A percentile compares a stretch with the other conserved stretches of the same genome.
Evolutionary conservation across 2,329 filamentous ascomycete genomes (phyloP).

Genomic region (Colletotrichum gloeosporioides): DNA sequence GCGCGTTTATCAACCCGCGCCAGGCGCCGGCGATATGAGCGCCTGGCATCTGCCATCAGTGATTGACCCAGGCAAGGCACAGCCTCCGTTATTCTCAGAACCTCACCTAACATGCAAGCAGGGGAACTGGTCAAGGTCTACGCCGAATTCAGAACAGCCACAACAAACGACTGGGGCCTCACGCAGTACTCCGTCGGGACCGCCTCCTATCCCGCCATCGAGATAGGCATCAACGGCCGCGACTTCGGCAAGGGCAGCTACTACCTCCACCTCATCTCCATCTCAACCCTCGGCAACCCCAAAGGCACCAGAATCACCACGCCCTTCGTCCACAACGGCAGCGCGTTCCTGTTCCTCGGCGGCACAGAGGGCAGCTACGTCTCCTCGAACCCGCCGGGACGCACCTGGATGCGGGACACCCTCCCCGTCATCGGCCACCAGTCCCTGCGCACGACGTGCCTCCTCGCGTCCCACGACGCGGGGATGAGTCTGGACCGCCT

Average conservation of each 20-base stretch:
- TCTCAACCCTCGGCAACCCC: background rate
- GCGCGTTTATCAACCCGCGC: background rate
- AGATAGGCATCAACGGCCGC: background rate
- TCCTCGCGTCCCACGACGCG: background rate
- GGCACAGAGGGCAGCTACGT: background rate
- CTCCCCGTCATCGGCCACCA: background rate
- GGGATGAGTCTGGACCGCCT: background rate
- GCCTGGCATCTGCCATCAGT: background rate
- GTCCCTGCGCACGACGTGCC: background rate
- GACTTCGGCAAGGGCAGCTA: background rate
- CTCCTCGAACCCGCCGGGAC: background rate
- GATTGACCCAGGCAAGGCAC: background rate
- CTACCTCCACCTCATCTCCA: background rate
- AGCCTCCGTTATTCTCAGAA: too few species aligned
- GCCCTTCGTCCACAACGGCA: background rate
- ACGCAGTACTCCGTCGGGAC: background rate
- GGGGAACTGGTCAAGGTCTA: background rate
- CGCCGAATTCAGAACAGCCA: background rate
- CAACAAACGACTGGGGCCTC: background rate
- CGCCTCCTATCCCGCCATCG: background rate
- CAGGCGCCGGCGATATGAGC: background rate
- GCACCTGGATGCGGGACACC: background rate
- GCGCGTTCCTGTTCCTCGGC: background rate
- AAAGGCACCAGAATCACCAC: background rate
- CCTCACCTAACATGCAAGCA: background rate